Base-by-base conservation (phyloP, 495 filamentous ascomycete genomes). In the Ascobolus immersus region DNA sequence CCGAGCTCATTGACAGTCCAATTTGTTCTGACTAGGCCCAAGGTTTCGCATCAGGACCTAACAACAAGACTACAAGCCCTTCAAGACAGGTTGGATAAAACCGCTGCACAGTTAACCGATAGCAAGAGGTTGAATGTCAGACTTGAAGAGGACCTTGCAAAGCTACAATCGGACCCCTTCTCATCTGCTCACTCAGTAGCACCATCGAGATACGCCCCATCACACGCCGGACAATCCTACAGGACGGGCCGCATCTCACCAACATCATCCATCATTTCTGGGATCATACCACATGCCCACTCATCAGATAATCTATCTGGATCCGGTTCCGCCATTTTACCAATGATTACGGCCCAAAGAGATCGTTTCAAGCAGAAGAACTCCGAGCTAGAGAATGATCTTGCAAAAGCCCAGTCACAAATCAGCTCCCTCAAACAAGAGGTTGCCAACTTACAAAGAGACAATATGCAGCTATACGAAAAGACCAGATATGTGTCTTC, bases 361-460 rank as follows among this genome's bases (percentile, higher is more conserved):
- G 86, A 99, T 53, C 77, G 86, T 26, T 99, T 99, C 65, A 94
- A 92, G 61, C 78, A 90, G 60, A 73, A 80, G 42, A 94, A 90
- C 39, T 54, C 71, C 1, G 77, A 94, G 48, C 67, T 99, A 27
- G 89, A 94, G 51, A 67, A 77, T 30, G 82, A 94, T 44, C 61
- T 94, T 13, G 77, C 77, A 5, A 80, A 86, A 37, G 57, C 62
- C 33, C 77, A 94, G 47, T 65, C 60, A 24, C 73, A 68, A 0
- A 72, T 94, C 17, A 81, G 84, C 15, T 73, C 80, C 7, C 61
- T 94, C 19, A 71, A 89, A 11, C 77, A 84, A 38, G 86, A 99
- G 47, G 68, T 99, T 41, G 72, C 81, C 25, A 73, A 79, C 8
- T 60, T 99, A 9, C 86, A 94, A 48, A 86, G 80, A 51, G 86